Conservation (phyloP, 169 alveolate genomes). For the Blepharisma undulans region DNA sequence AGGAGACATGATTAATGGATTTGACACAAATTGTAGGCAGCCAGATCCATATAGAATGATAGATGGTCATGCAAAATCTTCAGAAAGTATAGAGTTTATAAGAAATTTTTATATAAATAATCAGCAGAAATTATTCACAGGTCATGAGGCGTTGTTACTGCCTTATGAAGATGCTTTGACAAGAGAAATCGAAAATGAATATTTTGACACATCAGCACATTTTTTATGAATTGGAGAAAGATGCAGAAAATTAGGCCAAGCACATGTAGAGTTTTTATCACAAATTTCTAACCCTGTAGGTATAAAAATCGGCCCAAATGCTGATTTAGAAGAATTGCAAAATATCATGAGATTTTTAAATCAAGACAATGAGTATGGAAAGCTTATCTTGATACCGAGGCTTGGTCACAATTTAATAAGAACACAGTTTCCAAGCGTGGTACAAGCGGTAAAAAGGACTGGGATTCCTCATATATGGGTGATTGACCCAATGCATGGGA, state of each 20-base stretch:
- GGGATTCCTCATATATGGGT: constrained; percentile 60
- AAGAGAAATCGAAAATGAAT: constrained; percentile 22
- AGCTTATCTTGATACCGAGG: constrained; percentile 63
- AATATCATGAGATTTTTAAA: constrained; percentile 48
- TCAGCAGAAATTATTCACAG: constrained; percentile 45
- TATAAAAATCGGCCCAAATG: constrained; percentile 74
- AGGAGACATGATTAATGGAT: constrained; percentile 72
- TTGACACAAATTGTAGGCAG: constrained; percentile 45
- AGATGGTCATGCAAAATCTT: constrained; percentile 58
- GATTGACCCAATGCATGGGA: constrained; percentile 83
- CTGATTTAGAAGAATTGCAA: constrained; percentile 47
- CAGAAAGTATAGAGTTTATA: constrained; percentile 49
- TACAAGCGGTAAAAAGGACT: constrained; percentile 48
- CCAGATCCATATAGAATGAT: constrained; percentile 69
- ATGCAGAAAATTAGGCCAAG: constrained; percentile 65
- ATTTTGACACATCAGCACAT: constrained; percentile 55
- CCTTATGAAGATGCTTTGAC: constrained; percentile 70
- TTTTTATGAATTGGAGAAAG: constrained; percentile 81
- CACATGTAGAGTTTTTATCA: constrained; percentile 71
- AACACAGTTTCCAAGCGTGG: constrained; percentile 41
- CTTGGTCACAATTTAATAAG: constrained; percentile 52
- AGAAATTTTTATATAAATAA: neutral
- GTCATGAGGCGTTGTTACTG: constrained; percentile 76
- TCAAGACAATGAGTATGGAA: constrained; percentile 64
- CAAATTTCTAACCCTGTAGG: constrained; percentile 76